phyloP scores from a whole-genome alignment of 805 yeast genomes.

The Kuraishia borneana region DNA sequence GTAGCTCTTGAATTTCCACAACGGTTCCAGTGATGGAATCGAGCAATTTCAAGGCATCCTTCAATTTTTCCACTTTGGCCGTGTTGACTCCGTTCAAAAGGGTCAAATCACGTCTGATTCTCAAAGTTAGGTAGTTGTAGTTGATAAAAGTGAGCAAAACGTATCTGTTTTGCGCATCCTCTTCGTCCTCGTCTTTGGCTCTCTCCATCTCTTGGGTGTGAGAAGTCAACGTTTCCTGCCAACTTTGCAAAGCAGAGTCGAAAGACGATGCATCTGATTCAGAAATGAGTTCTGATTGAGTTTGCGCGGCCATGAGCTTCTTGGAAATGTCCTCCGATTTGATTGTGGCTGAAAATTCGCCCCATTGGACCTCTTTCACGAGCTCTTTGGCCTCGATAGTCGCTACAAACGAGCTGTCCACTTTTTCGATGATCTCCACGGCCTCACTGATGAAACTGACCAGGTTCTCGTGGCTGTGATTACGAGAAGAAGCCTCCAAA shows the following conservation, averaged over 20 bases:
- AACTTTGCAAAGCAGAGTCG: constrained; percentile 46
- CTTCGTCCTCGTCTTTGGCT: constrained; percentile 27
- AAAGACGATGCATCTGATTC: constrained; percentile 32
- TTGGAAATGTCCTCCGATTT: constrained; percentile 65
- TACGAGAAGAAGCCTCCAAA: constrained; percentile 36
- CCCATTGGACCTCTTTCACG: constrained; percentile 32
- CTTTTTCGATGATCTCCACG: constrained; percentile 21
- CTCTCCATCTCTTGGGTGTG: constrained; percentile 48
- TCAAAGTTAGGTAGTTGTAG: constrained; percentile 52
- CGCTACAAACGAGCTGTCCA: constrained; percentile 26
- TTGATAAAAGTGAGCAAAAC: constrained; percentile 66
- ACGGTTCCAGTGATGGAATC: constrained; percentile 42
- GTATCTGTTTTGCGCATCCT: constrained; percentile 57
- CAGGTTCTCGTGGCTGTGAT: constrained; percentile 21
- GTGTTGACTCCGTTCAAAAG: constrained; percentile 23
- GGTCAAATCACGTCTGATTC: constrained; percentile 60
- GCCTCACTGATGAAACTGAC: constrained; percentile 23
- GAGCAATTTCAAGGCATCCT: constrained; percentile 36
- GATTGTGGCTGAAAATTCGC: constrained; percentile 45
- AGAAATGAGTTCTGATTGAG: constrained; percentile 17
- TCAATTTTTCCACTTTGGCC: constrained; percentile 17
- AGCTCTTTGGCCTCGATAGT: constrained; percentile 8
- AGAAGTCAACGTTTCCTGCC: constrained; percentile 59
- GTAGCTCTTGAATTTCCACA: constrained; percentile 59
- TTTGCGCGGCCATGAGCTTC: constrained; percentile 31